Conservation (phyloP, 495 filamentous ascomycete species). For the Terfezia claveryi region DNA sequence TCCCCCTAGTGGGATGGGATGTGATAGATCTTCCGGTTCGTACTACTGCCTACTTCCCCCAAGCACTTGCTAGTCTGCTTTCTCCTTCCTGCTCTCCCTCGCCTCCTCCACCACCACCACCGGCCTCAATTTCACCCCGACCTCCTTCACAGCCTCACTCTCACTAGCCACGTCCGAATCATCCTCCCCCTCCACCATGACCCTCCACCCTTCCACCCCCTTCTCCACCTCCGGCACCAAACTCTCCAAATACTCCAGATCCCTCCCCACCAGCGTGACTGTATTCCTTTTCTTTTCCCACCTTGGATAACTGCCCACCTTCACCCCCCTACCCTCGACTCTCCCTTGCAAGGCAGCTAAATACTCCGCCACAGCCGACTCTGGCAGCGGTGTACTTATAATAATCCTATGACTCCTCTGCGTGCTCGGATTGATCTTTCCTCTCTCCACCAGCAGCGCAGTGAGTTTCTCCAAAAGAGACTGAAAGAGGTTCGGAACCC, state of each 20-base stretch:
- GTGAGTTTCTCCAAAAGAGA: conserved; percentile 45
- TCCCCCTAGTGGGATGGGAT: no score
- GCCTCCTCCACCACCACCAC: background rate
- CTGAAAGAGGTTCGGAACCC: conserved; percentile 69
- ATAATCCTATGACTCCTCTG: conserved; percentile 55
- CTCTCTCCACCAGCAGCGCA: conserved; percentile 23
- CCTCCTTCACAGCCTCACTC: conserved; percentile 32
- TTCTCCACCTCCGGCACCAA: conserved; percentile 39
- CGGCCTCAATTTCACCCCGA: conserved; percentile 25
- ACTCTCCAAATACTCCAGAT: conserved; percentile 38
- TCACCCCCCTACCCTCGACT: conserved; percentile 51
- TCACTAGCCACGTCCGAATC: conserved; percentile 19
- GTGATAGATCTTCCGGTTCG: no score
- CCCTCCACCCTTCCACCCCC: conserved; percentile 33
- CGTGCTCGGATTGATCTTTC: conserved; percentile 54
- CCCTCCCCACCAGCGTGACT: conserved; percentile 67
- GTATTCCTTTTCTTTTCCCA: conserved; percentile 80
- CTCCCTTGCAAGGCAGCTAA: conserved; percentile 54
- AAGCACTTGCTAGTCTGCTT: background rate
- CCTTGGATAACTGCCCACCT: conserved; percentile 89
- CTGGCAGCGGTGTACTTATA: conserved; percentile 65
- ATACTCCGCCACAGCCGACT: conserved; percentile 65
- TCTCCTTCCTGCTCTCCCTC: background rate
- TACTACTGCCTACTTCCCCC: background rate
- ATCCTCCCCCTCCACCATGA: conserved; percentile 37